phyloP scores from a whole-genome alignment of 106 monocot genomes.

The Dendrobium huoshanense region DNA sequence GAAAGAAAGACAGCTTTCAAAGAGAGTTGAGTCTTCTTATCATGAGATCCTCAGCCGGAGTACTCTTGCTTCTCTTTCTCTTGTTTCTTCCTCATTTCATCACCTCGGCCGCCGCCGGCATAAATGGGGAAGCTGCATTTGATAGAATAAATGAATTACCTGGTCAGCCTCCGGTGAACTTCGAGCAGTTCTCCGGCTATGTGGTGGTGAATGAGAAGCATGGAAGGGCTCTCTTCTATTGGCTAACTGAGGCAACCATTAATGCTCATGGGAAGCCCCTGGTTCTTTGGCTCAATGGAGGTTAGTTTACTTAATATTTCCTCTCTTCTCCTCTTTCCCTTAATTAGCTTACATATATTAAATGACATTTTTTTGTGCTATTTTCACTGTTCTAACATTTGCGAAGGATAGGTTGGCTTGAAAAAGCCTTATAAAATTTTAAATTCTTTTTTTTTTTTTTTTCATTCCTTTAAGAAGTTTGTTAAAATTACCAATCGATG shows the following conservation, averaged over 20 bases:
- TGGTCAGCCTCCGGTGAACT: conserved; percentile 68
- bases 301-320: conserved; percentile 13
- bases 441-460: background rate
- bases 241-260: conserved; percentile 67
- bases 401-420: too few species aligned
- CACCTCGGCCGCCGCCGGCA: background rate
- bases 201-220: conserved; percentile 68
- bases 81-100: background rate
- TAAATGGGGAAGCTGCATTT: background rate
- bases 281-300: conserved; percentile 98
- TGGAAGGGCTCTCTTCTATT: conserved; percentile 90
- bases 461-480: background rate
- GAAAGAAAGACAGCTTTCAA: background rate
- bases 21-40: background rate
- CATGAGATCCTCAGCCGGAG: background rate
- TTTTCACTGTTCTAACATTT: too few species aligned
- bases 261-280: conserved; percentile 61
- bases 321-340: too few species aligned
- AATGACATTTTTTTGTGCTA: too few species aligned
- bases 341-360: too few species aligned
- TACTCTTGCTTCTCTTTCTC: background rate
- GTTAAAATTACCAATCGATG: too few species aligned
- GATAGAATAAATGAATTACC: conserved; percentile 55
- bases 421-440: background rate
- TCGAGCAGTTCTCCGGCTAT: conserved; percentile 83